Conservation (phyloP, 441 rosid genomes). For the Biscutella laevigata region DNA sequence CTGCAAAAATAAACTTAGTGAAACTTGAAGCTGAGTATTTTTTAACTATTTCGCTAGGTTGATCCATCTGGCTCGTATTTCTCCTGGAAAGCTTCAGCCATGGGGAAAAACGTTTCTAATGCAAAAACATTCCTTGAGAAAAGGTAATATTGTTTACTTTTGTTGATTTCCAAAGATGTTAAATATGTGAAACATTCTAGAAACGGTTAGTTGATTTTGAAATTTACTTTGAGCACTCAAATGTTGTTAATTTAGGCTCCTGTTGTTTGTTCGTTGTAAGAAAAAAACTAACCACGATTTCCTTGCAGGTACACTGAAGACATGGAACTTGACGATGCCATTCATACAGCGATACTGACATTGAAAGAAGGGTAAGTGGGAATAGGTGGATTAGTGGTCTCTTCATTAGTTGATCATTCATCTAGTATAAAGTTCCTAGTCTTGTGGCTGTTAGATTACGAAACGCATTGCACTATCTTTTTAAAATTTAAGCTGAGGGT, state of each 20-base stretch:
- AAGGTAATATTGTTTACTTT: conserved; percentile 38
- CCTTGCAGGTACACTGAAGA: conserved; percentile 78
- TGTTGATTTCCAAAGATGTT: background rate
- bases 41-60: conserved; percentile 35
- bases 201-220: background rate
- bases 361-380: conserved; percentile 81
- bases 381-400: background rate
- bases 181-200: background rate
- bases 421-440: background rate
- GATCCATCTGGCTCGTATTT: conserved; percentile 99
- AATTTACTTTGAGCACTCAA: background rate
- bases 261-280: no score
- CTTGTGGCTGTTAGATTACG: background rate
- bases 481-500: background rate
- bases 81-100: conserved; percentile 99
- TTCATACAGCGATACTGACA: conserved; percentile 93
- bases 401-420: background rate
- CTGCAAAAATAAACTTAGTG: background rate
- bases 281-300: background rate
- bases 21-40: background rate
- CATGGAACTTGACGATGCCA: conserved; percentile 99
- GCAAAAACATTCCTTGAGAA: conserved; percentile 98
- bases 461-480: background rate
- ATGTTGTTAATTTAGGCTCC: background rate
- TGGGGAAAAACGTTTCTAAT: conserved; percentile 97